Base-by-base conservation (phyloP, 768 basidiomycete species). In the Crucibulum laeve region DNA sequence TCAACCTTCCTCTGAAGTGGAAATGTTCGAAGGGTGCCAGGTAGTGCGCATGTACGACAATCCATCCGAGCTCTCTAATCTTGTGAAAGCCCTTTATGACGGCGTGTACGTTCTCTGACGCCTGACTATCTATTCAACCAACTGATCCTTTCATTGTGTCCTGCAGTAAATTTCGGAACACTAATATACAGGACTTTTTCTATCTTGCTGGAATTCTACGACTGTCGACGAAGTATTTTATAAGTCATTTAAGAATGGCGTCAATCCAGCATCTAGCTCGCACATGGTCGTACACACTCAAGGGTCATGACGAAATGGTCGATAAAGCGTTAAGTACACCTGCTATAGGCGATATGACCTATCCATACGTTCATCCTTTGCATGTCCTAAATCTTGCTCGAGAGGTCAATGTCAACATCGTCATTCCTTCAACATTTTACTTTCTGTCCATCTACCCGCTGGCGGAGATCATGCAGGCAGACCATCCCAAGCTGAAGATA, bases 401-500 rank as follows among this genome's bases (percentile, higher is more conserved):
- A 37, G 75, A 78, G 53, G 68, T 67, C 11, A 65, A 79, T 51
- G 61, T 73, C 14, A 61, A 57, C 19, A 56, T 77, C 40, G 48
- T 80, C 37, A 44, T 79, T 25, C 79, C 79, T 2, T 70, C 76
- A 6, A 73, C 69, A 6, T 43, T 79, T 8, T 82, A 80, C 50
- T 79, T 79, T 58, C 67, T 80, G n/a, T 78, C 78, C 21, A 54
- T 79, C 10, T 80, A 82, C 49, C 69, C 70, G 4, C 62, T 82
- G 25, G 55, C 63, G 30, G 74, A 76, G 44, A 59, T 80, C 15
- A 59, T 80, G 6, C 57, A 63, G 7, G 71, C 49, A 13, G 72
- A 78, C 40, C 79, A 80, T 48, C 72, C 76, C 0, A 82, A 82
- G 55, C 68, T 82, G 8, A 48, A 55, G 28, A 50, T 70, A 25